These are phyloP conservation scores for Exophiala aquamarina DNA, from an alignment of 2,329 filamentous ascomycete species.

Conservation along the genomic window DNA sequence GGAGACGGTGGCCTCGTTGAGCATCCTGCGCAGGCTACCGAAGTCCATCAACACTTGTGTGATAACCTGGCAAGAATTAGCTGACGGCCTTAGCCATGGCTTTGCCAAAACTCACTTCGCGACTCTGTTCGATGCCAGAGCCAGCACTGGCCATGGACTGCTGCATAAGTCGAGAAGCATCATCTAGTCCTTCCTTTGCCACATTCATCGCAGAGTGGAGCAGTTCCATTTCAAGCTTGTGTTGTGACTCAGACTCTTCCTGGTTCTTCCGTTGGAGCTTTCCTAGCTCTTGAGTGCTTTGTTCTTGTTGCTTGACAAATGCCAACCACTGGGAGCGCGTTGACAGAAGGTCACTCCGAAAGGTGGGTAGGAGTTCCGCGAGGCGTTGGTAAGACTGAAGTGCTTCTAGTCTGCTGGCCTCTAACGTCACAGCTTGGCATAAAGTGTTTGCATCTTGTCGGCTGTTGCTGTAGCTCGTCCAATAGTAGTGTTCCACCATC, in stretches of 20 bases:
- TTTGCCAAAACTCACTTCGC: slow-evolving; percentile 10
- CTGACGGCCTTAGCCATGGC: not conserved
- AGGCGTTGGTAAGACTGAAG: slow-evolving; percentile 22
- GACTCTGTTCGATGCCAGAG: slow-evolving; percentile 9
- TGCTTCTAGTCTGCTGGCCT: slow-evolving; percentile 19
- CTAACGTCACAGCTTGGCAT: slow-evolving; percentile 55
- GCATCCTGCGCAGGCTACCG: slow-evolving; percentile 6
- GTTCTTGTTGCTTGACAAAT: slow-evolving; percentile 18
- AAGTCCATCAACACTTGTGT: slow-evolving; percentile 17
- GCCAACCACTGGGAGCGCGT: slow-evolving; percentile 18
- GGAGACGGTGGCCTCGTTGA: slow-evolving; percentile 7
- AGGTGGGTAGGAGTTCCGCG: slow-evolving; percentile 20
- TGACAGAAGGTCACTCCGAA: slow-evolving; percentile 12
- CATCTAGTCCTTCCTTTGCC: slow-evolving; percentile 15
- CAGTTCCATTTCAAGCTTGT: slow-evolving; percentile 6
- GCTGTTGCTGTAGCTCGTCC: slow-evolving; percentile 65
- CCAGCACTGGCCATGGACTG: slow-evolving; percentile 9
- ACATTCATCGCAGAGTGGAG: slow-evolving; percentile 12
- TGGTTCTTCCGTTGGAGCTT: slow-evolving; percentile 12
- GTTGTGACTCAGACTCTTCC: slow-evolving; percentile 12
- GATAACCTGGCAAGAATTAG: slow-evolving; percentile 6
- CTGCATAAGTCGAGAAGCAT: slow-evolving; percentile 11
- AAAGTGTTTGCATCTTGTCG: slow-evolving; percentile 61
- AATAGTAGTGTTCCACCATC: slow-evolving; percentile 56
- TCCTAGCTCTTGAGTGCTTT: slow-evolving; percentile 8